Percentiles rank a stretch among this genome's conserved stretches.
Conservation (phyloP, 805 yeast genomes). For the Jamesozyma jinghongensis region DNA sequence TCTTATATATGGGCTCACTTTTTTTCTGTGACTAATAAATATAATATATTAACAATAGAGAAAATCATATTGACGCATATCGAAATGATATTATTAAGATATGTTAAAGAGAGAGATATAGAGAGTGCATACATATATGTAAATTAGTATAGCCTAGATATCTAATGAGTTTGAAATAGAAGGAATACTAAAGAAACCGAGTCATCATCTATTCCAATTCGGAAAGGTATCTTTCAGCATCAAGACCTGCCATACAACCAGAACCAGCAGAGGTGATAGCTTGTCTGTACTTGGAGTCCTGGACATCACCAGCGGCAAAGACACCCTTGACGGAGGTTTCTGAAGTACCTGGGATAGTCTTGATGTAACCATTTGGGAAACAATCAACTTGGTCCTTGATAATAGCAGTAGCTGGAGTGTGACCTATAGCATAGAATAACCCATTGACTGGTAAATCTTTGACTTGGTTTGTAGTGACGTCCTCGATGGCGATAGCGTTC, state of each 20-base stretch:
- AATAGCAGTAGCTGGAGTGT: slow-evolving; percentile 85
- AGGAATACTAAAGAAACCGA: no score
- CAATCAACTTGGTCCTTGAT: slow-evolving; percentile 70
- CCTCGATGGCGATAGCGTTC: slow-evolving; percentile 51
- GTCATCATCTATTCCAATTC: slow-evolving; percentile 38
- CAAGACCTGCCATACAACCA: slow-evolving; percentile 99
- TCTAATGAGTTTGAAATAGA: not conserved
- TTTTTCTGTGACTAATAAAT: not conserved
- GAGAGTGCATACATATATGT: not conserved
- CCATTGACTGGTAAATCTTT: slow-evolving; percentile 75
- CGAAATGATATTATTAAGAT: no score
- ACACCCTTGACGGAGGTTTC: slow-evolving; percentile 81
- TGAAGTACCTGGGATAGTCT: slow-evolving; percentile 84
- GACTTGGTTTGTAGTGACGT: slow-evolving; percentile 62
- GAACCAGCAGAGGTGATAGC: slow-evolving; percentile 99
- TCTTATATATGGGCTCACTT: no score
- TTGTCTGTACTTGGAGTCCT: slow-evolving; percentile 94
- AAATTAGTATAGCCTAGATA: not conserved
- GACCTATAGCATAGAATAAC: slow-evolving; percentile 96
- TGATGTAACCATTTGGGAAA: slow-evolving; percentile 81
- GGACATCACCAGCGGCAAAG: slow-evolving; percentile 98
- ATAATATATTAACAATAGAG: no score
- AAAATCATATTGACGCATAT: no score
- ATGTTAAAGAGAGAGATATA: not conserved
- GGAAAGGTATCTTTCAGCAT: slow-evolving; percentile 75